Percentiles rank a stretch among this genome's conserved stretches.
phyloP scores from a whole-genome alignment of 2,329 filamentous ascomycete genomes.

The Acarospora socialis region DNA sequence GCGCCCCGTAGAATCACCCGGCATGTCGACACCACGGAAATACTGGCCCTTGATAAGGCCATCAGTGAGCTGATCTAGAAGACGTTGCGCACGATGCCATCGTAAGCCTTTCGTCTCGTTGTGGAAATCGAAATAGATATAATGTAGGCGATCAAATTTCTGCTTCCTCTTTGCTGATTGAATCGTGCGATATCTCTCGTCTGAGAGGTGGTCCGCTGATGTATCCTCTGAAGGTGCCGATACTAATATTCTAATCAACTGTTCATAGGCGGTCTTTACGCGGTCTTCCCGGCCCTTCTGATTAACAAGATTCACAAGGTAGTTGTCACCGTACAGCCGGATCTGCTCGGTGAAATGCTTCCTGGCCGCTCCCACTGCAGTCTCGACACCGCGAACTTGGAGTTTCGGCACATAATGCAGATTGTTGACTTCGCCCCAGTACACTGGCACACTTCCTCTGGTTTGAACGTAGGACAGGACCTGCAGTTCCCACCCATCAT shows the following conservation, averaged over 20 bases:
- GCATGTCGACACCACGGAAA: conserved; percentile 82
- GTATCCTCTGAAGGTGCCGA: conserved; percentile 52
- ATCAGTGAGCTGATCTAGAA: conserved; percentile 68
- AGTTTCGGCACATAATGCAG: conserved; percentile 83
- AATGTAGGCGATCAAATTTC: conserved; percentile 74
- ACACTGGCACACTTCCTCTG: conserved; percentile 86
- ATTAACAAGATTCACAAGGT: conserved; percentile 93
- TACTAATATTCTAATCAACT: conserved; percentile 66
- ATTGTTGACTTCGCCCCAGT: conserved; percentile 92
- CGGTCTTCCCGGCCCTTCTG: conserved; percentile 80
- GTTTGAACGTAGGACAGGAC: conserved; percentile 93
- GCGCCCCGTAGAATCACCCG: conserved; percentile 52
- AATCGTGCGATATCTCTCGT: conserved; percentile 70
- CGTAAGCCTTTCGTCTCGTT: conserved; percentile 90
- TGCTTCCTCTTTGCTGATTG: conserved; percentile 47
- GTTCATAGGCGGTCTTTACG: conserved; percentile 88
- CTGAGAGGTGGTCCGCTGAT: conserved; percentile 49
- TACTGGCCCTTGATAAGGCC: conserved; percentile 70
- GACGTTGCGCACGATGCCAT: conserved; percentile 79
- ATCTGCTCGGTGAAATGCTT: conserved; percentile 93
- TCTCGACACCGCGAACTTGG: conserved; percentile 72
- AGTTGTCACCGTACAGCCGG: conserved; percentile 85
- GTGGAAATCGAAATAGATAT: conserved; percentile 97
- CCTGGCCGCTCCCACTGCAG: conserved; percentile 61
- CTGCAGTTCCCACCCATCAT: conserved; percentile 60